These are phyloP conservation scores for Aspergillus candidus DNA, from an alignment of 2,329 filamentous ascomycete genomes.

Conservation along the genomic window DNA sequence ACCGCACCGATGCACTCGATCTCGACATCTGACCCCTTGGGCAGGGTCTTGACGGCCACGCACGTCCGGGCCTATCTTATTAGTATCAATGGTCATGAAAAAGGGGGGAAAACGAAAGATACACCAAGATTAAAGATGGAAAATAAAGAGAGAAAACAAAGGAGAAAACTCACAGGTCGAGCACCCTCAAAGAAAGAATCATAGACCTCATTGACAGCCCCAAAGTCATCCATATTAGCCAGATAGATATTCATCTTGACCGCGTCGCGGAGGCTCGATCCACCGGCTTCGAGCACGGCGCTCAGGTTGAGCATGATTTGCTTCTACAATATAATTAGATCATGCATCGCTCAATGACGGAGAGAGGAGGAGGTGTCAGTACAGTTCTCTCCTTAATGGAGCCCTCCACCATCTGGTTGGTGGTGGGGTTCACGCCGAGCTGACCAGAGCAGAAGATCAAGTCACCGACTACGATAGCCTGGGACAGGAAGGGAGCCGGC, in stretches of 20 bases:
- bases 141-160: background rate
- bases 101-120: background rate
- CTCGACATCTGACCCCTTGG: slow-evolving; percentile 48
- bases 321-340: slow-evolving; percentile 25
- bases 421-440: slow-evolving; percentile 18
- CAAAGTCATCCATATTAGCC: slow-evolving; percentile 58
- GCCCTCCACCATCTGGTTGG: slow-evolving; percentile 17
- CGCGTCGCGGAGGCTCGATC: slow-evolving; percentile 52
- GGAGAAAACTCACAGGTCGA: slow-evolving; percentile 20
- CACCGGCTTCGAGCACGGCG: slow-evolving; percentile 55
- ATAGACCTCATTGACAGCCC: slow-evolving; percentile 75
- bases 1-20: slow-evolving; percentile 47
- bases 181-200: slow-evolving; percentile 20
- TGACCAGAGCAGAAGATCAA: slow-evolving; percentile 22
- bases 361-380: background rate
- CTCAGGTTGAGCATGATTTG: slow-evolving; percentile 50
- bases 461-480: slow-evolving; percentile 21
- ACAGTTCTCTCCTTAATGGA: slow-evolving; percentile 20
- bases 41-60: slow-evolving; percentile 48
- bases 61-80: slow-evolving; percentile 33
- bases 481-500: slow-evolving; percentile 18
- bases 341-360: no score
- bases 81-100: background rate
- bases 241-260: slow-evolving; percentile 63
- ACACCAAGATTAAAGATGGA: background rate